Evolutionary conservation across 2,329 filamentous ascomycete genomes (phyloP), one percentile per base, ranked within the genome.

Genomic region (Trichoderma polysporum): DNA sequence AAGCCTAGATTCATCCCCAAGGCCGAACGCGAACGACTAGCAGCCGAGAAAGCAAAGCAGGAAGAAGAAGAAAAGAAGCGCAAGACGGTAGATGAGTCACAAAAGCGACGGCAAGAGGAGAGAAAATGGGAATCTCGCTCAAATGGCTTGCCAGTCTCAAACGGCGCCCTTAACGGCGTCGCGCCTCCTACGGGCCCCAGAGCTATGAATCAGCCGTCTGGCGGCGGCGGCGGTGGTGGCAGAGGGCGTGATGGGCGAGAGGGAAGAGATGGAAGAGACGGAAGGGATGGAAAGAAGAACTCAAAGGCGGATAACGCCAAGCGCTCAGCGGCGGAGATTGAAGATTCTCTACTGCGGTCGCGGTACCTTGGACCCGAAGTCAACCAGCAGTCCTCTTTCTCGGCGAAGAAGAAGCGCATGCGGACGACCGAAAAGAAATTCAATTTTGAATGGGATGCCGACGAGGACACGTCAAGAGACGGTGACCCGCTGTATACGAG

Each of bases 361-460:
- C 85, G 93, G 69, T 99, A 99, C 75, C 94, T 98, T 86, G 95
- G 95, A 3, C 91, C 92, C 1, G 92, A 97, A 70, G 88, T 91
- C 61, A 96, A 95, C 71, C 87, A 90, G 70, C 85, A 84, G 66
- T 94, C 91, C 4, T 97, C 87, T 41, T 97, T 98, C 75, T 97
- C 93, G 0, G 94, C 94, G 1, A 92, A 95, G 82, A 99, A 98
- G 85, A 98, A 98, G 83, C 87, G 94, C 66, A 91, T 92, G 81
- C 86, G 94, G 69, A 97, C 93, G 1, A 95, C 92, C 1, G 94
- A 97, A 75, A 93, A 94, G 79, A 98, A 99, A 77, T 99, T 99
- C 83, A 99, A 97, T 74, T 99, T 99, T 74, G 95, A 97, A 73
- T 99, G 95, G 95, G 96, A 97, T 72, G 86, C 88, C 1, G 92